Evolutionary conservation across 164 flowering plant species (phyloP).

Genomic region (Houttuynia cordata): DNA sequence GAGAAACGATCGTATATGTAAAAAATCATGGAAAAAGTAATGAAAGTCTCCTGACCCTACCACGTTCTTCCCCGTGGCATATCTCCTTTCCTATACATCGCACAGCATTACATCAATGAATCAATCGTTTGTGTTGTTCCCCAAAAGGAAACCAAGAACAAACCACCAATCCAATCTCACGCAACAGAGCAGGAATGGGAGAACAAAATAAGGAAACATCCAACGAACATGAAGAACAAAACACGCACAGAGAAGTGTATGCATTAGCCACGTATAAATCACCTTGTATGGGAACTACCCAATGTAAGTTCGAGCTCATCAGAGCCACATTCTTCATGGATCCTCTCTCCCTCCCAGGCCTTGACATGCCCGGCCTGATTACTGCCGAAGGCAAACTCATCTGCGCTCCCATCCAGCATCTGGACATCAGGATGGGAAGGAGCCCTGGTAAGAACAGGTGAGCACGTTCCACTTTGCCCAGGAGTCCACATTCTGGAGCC

Average conservation of each 20-base stretch:
- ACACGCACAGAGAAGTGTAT: not conserved
- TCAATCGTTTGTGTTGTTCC: no score
- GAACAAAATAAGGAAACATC: not conserved
- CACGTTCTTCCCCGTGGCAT: no score
- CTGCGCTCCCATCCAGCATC: conserved; percentile 63
- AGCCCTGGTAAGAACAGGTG: conserved; percentile 61
- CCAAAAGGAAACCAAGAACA: not conserved
- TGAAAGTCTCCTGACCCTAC: no score
- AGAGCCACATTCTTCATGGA: conserved; percentile 80
- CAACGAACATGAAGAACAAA: no score
- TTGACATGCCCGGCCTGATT: conserved; percentile 52
- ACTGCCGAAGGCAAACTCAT: conserved; percentile 90
- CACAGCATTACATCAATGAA: no score
- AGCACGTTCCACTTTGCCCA: conserved; percentile 92
- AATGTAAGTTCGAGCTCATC: conserved; percentile 96
- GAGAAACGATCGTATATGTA: no score
- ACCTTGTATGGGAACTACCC: conserved; percentile 68
- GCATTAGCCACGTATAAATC: not conserved
- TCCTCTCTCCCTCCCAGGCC: conserved; percentile 97
- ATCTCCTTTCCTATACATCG: no score
- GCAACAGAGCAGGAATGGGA: not conserved
- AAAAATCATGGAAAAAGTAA: no score
- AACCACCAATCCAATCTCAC: not conserved
- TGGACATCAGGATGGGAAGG: conserved; percentile 66
- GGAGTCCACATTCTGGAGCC: conserved; percentile 91